Base-by-base conservation (phyloP, 2,329 filamentous ascomycete species). In the Trematosphaeria pertusa region DNA sequence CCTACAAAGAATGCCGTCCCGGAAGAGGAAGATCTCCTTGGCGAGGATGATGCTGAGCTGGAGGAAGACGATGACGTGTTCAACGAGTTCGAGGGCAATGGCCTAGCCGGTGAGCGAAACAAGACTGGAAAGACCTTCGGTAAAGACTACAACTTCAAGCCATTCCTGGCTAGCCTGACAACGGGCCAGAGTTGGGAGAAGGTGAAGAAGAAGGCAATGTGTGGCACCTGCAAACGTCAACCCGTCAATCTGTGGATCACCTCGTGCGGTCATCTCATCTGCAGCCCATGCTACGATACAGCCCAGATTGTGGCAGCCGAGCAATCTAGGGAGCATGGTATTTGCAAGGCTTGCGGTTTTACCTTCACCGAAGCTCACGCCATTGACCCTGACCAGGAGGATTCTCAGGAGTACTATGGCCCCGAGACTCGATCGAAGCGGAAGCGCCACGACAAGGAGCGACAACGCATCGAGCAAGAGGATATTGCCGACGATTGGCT, bases 181-280 rank as follows among this genome's bases (percentile, higher is more conserved):
- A 53, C 39, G 9, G 61, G 65, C 48, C 52, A 68, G 31, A 56
- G 67, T 28, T 72, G 71, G 71, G 53, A 72, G 6, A 71, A 75
- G 20, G 59, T 74, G 4, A 46, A 65, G 58, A 12, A 84, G 76
- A 64, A 58, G 56, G 12, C 71, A 59, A 50, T 59, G 2, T 84
- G 82, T 58, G 54, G 61, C 2, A 50, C 58, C 1, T 85, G 83
- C 52, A 59, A 2, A 54, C 40, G 50, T 17, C 37, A 62, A 0
- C 78, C 79, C 0, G 54, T 63, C 0, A 52, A 73, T 0, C 71
- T 78, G 0, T 63, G 72, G 8, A 67, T 81, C 21, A 81, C 81
- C 0, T 65, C 73, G 4, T 87, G 84, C 58, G 68, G 73, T 12
- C 83, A 87, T 49, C 62, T 84, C 4, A 82, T 82, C 52, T 87